These are phyloP conservation scores for Trichocomaceae sp. DNA, from an alignment of 2,329 filamentous ascomycete genomes.

Conservation along the genomic window DNA sequence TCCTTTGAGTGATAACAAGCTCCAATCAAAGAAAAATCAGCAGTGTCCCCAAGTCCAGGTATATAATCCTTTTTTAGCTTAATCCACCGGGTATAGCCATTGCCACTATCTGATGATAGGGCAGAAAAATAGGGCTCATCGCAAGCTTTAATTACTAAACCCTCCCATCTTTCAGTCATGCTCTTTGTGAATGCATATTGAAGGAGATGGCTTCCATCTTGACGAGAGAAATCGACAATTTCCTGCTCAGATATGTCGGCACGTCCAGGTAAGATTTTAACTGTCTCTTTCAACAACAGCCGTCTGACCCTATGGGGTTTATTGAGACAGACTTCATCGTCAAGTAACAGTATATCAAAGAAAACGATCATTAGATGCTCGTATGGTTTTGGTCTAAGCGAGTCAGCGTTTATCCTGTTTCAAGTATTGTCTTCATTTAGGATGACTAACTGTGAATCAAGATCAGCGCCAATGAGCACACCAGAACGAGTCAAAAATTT, in stretches of 20 bases:
- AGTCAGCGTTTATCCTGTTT: constrained; percentile 16
- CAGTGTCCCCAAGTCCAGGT: constrained; percentile 68
- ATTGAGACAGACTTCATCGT: constrained; percentile 48
- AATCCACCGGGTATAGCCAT: constrained; percentile 50
- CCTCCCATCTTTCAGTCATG: constrained; percentile 64
- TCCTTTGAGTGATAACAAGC: constrained; percentile 62
- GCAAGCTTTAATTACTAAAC: constrained; percentile 69
- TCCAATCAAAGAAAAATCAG: constrained; percentile 74
- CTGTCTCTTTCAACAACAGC: constrained; percentile 51
- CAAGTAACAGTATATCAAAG: constrained; percentile 54
- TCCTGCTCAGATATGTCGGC: constrained; percentile 62
- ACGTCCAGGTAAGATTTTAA: constrained; percentile 52
- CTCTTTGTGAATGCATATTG: constrained; percentile 60
- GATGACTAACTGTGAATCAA: constrained; percentile 58
- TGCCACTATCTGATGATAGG: constrained; percentile 31
- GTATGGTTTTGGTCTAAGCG: constrained; percentile 38
- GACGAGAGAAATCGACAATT: constrained; percentile 58
- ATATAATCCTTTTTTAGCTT: constrained; percentile 89
- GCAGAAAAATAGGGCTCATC: constrained; percentile 68
- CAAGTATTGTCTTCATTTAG: background rate
- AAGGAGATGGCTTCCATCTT: constrained; percentile 49
- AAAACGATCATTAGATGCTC: constrained; percentile 57
- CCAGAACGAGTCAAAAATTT: constrained; percentile 73
- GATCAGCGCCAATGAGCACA: constrained; percentile 57
- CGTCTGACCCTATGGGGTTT: constrained; percentile 38